A percentile compares a stretch with the other conserved stretches of the same genome.
Conservation (phyloP, 805 yeast genomes). For the Candida mattraensis region DNA sequence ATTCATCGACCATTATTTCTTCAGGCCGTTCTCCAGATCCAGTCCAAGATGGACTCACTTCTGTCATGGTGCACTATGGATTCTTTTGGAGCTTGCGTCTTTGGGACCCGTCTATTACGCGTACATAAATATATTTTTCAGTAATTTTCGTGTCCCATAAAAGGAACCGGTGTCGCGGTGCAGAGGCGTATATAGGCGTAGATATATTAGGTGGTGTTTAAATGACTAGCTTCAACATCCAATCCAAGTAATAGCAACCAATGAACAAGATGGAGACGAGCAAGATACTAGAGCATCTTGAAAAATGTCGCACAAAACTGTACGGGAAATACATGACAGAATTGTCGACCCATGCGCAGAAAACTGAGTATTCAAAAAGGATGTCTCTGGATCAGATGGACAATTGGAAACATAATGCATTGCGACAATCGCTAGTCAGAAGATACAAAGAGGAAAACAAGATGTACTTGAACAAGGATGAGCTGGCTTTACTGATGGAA, state of each 20-base stretch:
- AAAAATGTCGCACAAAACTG: conserved; percentile 12
- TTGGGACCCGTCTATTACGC: no score
- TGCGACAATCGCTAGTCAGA: conserved; percentile 32
- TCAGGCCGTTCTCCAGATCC: background rate
- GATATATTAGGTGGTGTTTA: no score
- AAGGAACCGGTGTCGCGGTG: no score
- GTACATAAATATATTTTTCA: no score
- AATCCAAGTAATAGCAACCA: no score
- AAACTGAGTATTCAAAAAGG: conserved; percentile 16
- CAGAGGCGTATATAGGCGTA: no score
- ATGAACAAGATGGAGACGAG: background rate
- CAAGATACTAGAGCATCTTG: background rate
- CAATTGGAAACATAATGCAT: conserved; percentile 34
- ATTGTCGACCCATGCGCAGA: conserved; percentile 23
- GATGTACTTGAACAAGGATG: conserved; percentile 35
- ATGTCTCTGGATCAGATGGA: conserved; percentile 38
- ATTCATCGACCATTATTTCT: background rate
- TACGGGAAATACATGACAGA: conserved; percentile 33
- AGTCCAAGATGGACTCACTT: conserved; percentile 4
- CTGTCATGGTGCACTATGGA: conserved; percentile 9
- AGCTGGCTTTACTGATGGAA: conserved; percentile 43
- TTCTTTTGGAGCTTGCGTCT: no score
- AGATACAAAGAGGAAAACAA: conserved; percentile 24
- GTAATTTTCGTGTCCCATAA: conserved; percentile 10
- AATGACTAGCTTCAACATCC: no score